Evolutionary conservation across 345 rosid genomes (phyloP), one percentile per base, ranked within the genome.

Genomic region (Salix udensis): DNA sequence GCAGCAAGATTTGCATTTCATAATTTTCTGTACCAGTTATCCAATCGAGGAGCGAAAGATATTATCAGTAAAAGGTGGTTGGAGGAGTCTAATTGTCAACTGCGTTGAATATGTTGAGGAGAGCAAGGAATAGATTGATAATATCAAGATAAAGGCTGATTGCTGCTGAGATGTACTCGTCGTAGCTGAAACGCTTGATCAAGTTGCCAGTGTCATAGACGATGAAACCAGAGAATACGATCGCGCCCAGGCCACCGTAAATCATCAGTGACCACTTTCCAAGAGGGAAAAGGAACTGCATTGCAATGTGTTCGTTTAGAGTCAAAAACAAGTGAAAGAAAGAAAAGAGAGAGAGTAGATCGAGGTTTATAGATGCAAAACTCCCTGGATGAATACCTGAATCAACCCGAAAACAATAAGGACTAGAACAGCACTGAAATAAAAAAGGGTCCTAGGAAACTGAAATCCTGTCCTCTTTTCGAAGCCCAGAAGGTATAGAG

Each of bases 201-300:
- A 76, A 42, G 19, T 53, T 37, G 18, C 24, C 73, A 3, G 79
- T 76, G 73, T 76, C 73, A 36, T 68, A 68, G 12, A 76, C 53
- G 39, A 76, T 76, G 74, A 36, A 76, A 23, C 79, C 79, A 26
- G 62, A 60, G 80, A 77, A 77, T 46, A 77, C 23, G n/a, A 77
- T 36, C 12, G 75, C 50, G 2, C 39, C 75, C 64, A 77, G 30
- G 62, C n/a, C 3, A 23, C 70, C 62, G 36, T 60, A 70, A 6
- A 62, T 70, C 75, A 65, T 71, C 23, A 44, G 13, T 2, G 65
- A 61, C 14, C 71, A 7, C 61, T 58, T 70, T 8, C 74, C 75
- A 18, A 71, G 23, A 19, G 80, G 80, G 48, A 62, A 71, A 28
- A 70, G 23, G 44, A 62, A 26, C 79, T 76, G 79, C 42, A 6